Base-by-base conservation (phyloP, 306 rosid genomes). In the Elaeagnus macrophylla region DNA sequence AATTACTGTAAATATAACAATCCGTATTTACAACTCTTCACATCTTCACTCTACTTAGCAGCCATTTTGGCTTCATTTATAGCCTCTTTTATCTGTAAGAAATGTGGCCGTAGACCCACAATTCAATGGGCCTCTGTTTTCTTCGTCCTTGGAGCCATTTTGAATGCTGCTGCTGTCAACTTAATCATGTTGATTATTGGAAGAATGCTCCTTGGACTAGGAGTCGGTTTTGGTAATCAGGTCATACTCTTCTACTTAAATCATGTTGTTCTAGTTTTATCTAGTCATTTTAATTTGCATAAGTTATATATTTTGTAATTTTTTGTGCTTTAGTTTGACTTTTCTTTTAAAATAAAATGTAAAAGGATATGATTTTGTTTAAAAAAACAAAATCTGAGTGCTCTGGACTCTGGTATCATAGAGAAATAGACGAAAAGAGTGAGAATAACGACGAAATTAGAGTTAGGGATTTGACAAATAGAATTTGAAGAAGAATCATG, bases 11-110 rank as follows among this genome's bases (percentile, higher is more conserved):
- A 73, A 32, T 73, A 53, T 45, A 43, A 73, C n/a, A 65, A 58
- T 16, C 55, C 47, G 14, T 35, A 37, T 37, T 59, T 73, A 13
- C 73, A 68, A 39, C 69, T 68, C 11, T 73, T 73, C 51, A 73
- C 78, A 12, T 67, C 74, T 5, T 73, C 78, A 12, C 73, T 73
- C 18, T 73, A 73, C 49, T 54, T 73, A 3, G 78, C 78, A 6
- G 74, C 74, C 57, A 54, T 63, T 32, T 35, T 64, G 2, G 69
- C 79, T 41, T 74, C 75, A 0, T 64, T 64, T 19, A 3, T 17
- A 1, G 73, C 75, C 8, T 62, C 75, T 12, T 6, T 54, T 3
- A 15, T 45, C 7, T 38, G 59, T 16, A 67, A 67, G 60, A 32
- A 15, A 7, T 44, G 37, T 12, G 79, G 79, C 14, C 51, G 75